These are phyloP conservation scores for Fraxinus albicans DNA, from an alignment of 305 asterid species.

Conservation along the genomic window DNA sequence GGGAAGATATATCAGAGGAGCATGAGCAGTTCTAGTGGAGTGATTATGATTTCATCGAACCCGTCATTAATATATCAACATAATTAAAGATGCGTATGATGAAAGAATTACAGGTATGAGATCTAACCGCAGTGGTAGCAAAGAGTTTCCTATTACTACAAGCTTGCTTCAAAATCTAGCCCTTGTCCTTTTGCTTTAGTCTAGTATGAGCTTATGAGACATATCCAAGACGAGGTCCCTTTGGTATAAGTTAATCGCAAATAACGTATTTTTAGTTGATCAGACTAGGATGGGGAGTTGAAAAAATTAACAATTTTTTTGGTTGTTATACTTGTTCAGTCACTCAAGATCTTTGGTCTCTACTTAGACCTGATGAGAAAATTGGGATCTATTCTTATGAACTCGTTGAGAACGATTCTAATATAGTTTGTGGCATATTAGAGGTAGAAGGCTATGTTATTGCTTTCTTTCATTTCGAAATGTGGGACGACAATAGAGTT, in stretches of 20 bases:
- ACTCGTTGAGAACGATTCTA: background rate
- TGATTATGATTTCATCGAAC: background rate
- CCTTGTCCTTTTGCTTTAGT: background rate
- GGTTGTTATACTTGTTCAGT: no score
- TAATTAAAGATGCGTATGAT: background rate
- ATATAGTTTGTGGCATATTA: background rate
- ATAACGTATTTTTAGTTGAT: background rate
- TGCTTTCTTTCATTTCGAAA: background rate
- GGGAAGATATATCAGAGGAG: background rate
- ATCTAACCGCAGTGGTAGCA: background rate
- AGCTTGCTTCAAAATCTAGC: background rate
- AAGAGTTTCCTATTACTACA: background rate
- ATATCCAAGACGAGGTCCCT: background rate
- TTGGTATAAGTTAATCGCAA: background rate
- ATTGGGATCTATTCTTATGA: background rate
- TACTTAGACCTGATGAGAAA: background rate
- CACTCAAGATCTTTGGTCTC: background rate
- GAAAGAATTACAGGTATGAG: background rate
- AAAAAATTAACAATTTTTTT: background rate
- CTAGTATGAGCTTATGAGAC: background rate
- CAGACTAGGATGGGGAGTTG: background rate
- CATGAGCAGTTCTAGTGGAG: background rate
- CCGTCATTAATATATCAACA: background rate
- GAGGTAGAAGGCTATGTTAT: background rate
- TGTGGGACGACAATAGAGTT: background rate